Evolutionary conservation across 2,329 filamentous ascomycete species (phyloP).

Genomic region (Epichloe bromicola): DNA sequence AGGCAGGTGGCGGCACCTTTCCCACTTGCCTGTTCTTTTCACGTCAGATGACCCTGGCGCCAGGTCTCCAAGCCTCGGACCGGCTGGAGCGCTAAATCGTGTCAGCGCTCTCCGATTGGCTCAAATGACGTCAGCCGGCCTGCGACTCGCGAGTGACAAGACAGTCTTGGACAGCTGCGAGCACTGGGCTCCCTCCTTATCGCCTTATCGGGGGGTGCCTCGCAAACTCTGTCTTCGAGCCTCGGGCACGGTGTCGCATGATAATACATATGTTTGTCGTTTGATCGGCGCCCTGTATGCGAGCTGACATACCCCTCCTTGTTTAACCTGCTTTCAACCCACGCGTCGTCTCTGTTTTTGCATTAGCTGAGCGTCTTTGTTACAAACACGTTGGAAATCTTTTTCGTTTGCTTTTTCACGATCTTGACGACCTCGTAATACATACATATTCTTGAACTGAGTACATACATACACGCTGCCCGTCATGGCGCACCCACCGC

Average conservation of each 20-base stretch:
- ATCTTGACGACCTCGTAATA: background rate
- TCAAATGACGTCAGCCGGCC: slow-evolving; percentile 9
- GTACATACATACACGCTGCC: background rate
- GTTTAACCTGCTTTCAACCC: too few species aligned
- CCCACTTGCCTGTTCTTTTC: background rate
- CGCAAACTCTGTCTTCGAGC: too few species aligned
- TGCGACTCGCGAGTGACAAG: background rate
- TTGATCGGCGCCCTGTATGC: too few species aligned
- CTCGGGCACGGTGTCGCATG: too few species aligned
- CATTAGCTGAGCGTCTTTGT: background rate
- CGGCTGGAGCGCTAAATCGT: background rate
- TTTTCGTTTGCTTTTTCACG: background rate
- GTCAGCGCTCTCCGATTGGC: slow-evolving; percentile 5
- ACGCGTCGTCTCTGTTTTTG: background rate
- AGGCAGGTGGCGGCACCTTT: too few species aligned
- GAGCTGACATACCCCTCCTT: too few species aligned
- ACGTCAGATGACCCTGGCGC: slow-evolving; percentile 6
- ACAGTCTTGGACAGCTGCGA: background rate
- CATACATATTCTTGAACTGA: background rate
- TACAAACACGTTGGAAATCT: background rate
- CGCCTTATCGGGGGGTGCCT: too few species aligned
- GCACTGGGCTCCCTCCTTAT: background rate
- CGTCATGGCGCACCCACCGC: slow-evolving; percentile 9
- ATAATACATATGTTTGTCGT: too few species aligned
- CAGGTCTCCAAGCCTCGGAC: background rate